Conservation (phyloP, 169 alveolate genomes). For the Amoebophrya sp. region DNA sequence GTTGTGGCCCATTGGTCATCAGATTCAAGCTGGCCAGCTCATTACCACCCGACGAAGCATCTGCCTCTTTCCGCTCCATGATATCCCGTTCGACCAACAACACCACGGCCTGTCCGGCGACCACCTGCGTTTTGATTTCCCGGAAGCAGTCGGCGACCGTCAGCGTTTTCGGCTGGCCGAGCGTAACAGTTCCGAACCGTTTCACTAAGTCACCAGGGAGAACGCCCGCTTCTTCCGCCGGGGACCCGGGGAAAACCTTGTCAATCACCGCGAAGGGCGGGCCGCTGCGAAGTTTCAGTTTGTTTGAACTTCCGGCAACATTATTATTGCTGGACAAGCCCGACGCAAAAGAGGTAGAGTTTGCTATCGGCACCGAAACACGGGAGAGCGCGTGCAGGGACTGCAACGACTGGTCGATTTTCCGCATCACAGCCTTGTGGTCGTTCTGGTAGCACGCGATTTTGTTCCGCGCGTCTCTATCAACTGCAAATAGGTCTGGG, state of each 20-base stretch:
- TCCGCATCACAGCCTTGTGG: not conserved
- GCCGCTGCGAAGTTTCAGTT: not conserved
- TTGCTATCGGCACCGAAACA: not conserved
- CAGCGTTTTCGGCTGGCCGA: not conserved
- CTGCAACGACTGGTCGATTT: not conserved
- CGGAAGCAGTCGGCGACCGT: constrained; percentile 6
- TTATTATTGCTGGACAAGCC: too few relatives aligned
- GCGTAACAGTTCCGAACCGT: not conserved
- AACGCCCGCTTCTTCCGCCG: not conserved
- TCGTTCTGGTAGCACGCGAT: constrained; percentile 26
- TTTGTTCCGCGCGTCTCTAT: not conserved
- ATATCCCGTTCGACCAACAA: not conserved
- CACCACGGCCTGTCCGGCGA: not conserved
- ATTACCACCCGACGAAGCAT: too few relatives aligned
- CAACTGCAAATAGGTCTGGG: too few relatives aligned
- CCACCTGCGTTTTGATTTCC: not conserved
- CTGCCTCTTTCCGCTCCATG: too few relatives aligned
- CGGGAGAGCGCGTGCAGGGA: not conserved
- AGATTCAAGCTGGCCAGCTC: too few relatives aligned
- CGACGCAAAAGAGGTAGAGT: too few relatives aligned
- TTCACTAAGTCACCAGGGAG: not conserved
- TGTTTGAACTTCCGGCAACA: too few relatives aligned
- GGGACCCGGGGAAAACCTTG: not conserved
- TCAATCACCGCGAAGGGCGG: not conserved
- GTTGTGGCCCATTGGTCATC: too few relatives aligned